Evolutionary conservation across 495 filamentous ascomycete species (phyloP), one percentile per base, ranked within the genome.

Genomic region (Opeltia flavorubescens): DNA sequence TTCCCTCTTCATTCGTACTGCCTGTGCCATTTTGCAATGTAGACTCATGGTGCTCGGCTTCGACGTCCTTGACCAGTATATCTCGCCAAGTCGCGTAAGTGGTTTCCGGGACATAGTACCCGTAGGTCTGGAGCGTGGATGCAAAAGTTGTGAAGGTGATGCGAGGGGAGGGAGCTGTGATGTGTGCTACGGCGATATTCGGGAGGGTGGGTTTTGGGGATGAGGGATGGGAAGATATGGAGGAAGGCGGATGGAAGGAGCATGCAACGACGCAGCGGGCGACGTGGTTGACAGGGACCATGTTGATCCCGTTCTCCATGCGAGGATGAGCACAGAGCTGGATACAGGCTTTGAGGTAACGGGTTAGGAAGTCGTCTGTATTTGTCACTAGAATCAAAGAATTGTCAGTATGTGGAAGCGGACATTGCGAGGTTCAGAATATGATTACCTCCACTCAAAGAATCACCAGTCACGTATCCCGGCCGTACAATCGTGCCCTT

Each of bases 311-410:
- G 64, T 95, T 98, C 62, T 68, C 58, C 9, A 98, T 88, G 48
- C 75, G 69, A 0, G 91, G 91, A 1, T 82, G 75, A 23, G 70
- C 65, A 0, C 62, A 63, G 0, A 95, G 66, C 60, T 98, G 91
- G 40, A 93, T 74, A 51, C 86, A 94, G 43, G 85, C 89, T 64
- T 95, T 95, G 29, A 83, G 59, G 72, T 95, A 75, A 40, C 91
- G 83, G 44, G 94, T 75, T 20, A 96, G 67, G 70, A 96, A 96
- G 64, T 96, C 89, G 57, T 96, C 89, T 7, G 83, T 86, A 62
- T 81, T 88, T 50, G 77, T 80, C 18, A 81, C 76, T 53, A 46
- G 25, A 20, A 41, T 3, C 15, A 30, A 1, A 43, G 20, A 4
- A 6, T 20, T 7, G 3, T 44, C 1, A 30, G 17, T 26, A 6